Conservation (phyloP, 768 basidiomycete genomes). For the Amanita phalloides region DNA sequence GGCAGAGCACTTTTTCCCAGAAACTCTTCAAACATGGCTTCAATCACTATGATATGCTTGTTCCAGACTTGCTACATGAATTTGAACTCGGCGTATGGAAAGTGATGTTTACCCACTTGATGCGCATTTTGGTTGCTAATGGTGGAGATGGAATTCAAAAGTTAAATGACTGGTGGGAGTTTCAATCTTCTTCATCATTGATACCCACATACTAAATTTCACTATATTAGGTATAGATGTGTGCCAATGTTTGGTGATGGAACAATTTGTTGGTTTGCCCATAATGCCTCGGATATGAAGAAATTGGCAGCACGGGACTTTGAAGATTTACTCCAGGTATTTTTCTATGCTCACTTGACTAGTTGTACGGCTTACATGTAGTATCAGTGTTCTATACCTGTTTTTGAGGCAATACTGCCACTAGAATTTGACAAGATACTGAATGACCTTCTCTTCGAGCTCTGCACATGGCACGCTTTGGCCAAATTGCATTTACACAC, state of each 20-base stretch:
- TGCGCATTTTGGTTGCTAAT: conserved; percentile 18
- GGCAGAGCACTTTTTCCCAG: conserved; percentile 21
- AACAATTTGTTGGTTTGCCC: conserved; percentile 23
- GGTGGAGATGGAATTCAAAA: conserved; percentile 11
- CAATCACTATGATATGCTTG: conserved; percentile 12
- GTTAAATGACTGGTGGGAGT: conserved; percentile 15
- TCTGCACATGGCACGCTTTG: conserved; percentile 24
- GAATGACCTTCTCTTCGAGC: conserved; percentile 16
- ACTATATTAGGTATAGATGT: conserved; percentile 14
- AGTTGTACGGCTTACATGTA: no score
- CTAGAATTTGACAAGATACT: conserved; percentile 16
- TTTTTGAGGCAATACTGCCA: conserved; percentile 25
- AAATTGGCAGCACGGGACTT: conserved; percentile 23
- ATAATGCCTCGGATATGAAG: conserved; percentile 23
- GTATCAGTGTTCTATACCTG: conserved; percentile 22
- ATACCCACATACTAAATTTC: no score
- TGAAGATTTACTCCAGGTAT: conserved; percentile 19
- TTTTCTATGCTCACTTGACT: no score
- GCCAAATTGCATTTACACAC: conserved; percentile 18
- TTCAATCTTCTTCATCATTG: not conserved
- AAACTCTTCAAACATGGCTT: conserved; percentile 10
- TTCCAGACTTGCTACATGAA: no score
- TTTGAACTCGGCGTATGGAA: conserved; percentile 24
- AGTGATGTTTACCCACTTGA: conserved; percentile 21
- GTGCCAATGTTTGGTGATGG: conserved; percentile 19